A percentile compares a stretch with the other conserved stretches of the same genome.
These are phyloP conservation scores for Omphalotus guepiniiformis DNA, from an alignment of 768 basidiomycete genomes.

Conservation along the genomic window DNA sequence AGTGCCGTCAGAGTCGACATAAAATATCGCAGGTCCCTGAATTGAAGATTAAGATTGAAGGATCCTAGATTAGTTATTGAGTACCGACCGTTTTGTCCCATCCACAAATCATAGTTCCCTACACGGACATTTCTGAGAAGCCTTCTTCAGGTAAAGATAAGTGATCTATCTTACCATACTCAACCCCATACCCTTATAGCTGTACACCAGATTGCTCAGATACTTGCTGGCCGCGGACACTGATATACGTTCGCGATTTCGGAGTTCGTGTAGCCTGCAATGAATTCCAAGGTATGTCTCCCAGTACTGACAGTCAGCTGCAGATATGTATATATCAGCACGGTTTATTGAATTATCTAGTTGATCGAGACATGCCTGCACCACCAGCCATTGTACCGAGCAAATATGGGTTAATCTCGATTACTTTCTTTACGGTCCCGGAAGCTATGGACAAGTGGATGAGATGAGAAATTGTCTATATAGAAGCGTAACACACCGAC, in stretches of 20 bases:
- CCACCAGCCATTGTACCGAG: constrained; percentile 99
- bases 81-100: constrained; percentile 93
- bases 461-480: constrained; percentile 1
- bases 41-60: constrained; percentile 3
- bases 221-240: constrained; percentile 99
- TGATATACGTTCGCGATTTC: constrained; percentile 95
- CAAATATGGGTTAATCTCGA: constrained; percentile 98
- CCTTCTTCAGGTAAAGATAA: background rate
- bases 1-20: constrained; percentile 96
- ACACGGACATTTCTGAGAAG: constrained; percentile 8
- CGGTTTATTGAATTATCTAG: constrained; percentile 5
- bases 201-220: constrained; percentile 93
- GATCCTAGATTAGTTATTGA: background rate
- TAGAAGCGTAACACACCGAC: constrained; percentile 56
- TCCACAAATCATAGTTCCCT: constrained; percentile 99
- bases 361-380: constrained; percentile 58
- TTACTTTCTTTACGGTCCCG: constrained; percentile 98
- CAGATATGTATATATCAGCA: too few species aligned
- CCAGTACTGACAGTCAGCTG: constrained; percentile 96
- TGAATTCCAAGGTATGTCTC: constrained; percentile 99
- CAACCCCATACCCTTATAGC: constrained; percentile 98
- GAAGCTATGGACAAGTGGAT: constrained; percentile 54
- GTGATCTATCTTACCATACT: constrained; percentile 74
- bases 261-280: constrained; percentile 92
- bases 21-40: constrained; percentile 90